phyloP scores from a whole-genome alignment of 2,329 filamentous ascomycete species.

The Aspergillus sp. region DNA sequence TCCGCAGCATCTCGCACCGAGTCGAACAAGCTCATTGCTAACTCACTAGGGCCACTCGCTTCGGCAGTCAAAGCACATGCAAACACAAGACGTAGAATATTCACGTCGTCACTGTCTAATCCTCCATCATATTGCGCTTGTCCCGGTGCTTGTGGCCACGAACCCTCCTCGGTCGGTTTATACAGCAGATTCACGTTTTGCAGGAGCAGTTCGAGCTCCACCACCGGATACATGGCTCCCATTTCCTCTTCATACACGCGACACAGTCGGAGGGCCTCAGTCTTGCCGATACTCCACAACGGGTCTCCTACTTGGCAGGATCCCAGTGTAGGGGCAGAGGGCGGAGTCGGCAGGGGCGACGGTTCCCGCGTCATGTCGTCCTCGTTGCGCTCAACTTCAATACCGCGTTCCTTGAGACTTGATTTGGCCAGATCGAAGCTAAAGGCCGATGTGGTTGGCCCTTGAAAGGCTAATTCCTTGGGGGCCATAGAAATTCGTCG shows the following conservation, averaged over 20 bases:
- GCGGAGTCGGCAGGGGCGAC: slow-evolving; percentile 33
- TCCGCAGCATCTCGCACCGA: slow-evolving; percentile 73
- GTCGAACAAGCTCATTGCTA: slow-evolving; percentile 71
- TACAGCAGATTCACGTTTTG: slow-evolving; percentile 64
- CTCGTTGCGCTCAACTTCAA: slow-evolving; percentile 58
- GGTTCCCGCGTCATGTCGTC: slow-evolving; percentile 54
- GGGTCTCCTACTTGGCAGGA: slow-evolving; percentile 57
- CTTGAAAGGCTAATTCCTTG: slow-evolving; percentile 69
- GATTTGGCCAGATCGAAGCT: slow-evolving; percentile 82
- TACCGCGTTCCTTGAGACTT: slow-evolving; percentile 84
- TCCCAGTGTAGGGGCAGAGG: slow-evolving; percentile 26
- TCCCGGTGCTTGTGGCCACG: neutral
- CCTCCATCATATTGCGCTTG: slow-evolving; percentile 32
- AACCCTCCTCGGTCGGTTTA: slow-evolving; percentile 38
- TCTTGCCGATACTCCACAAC: slow-evolving; percentile 70
- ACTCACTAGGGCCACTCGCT: slow-evolving; percentile 72
- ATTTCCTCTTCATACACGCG: slow-evolving; percentile 82
- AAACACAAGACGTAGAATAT: slow-evolving; percentile 77
- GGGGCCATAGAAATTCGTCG: slow-evolving; percentile 19
- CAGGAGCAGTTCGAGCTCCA: slow-evolving; percentile 69
- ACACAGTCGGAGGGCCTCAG: slow-evolving; percentile 77
- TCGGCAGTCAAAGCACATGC: slow-evolving; percentile 76
- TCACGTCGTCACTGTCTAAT: slow-evolving; percentile 60
- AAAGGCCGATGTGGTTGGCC: slow-evolving; percentile 79
- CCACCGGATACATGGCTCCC: slow-evolving; percentile 83